phyloP scores from a whole-genome alignment of 208 protist species.

The Leishmania aethiopica region DNA sequence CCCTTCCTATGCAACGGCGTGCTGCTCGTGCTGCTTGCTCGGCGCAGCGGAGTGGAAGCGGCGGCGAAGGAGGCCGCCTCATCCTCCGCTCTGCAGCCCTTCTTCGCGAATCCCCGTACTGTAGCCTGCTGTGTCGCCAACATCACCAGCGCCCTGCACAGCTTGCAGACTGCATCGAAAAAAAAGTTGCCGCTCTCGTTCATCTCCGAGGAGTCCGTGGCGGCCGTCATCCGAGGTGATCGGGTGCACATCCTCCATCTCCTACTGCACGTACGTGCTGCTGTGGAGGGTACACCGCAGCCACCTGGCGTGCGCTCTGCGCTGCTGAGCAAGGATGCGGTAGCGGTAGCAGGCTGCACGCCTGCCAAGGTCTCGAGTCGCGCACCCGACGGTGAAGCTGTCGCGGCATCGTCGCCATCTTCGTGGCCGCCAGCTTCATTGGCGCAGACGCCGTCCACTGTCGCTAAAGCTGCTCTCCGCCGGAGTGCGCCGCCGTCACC shows the following conservation, averaged over 20 bases:
- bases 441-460: constrained; percentile 4
- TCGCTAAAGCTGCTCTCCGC: neutral
- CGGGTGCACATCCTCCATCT: constrained; percentile 46
- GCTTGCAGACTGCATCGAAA: constrained; percentile 21
- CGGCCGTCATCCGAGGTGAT: constrained; percentile 52
- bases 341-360: neutral
- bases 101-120: constrained; percentile 59
- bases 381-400: constrained; percentile 22
- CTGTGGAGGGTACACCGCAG: constrained; percentile 4
- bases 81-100: constrained; percentile 1
- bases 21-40: constrained; percentile 50
- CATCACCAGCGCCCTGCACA: constrained; percentile 41
- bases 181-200: constrained; percentile 6
- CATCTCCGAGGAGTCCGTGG: constrained; percentile 23
- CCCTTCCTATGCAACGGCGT: constrained; percentile 82
- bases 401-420: neutral
- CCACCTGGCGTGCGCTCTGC: neutral
- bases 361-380: constrained; percentile 1
- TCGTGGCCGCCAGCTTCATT: neutral
- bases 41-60: constrained; percentile 23
- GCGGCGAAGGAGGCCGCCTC: neutral
- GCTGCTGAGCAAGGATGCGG: neutral
- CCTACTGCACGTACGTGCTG: constrained; percentile 32
- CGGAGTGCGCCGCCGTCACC: neutral
- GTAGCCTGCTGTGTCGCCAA: constrained; percentile 57